Evolutionary conservation across 108 stramenopile genomes (phyloP).

Genomic region (Skeletonema marinoi): DNA sequence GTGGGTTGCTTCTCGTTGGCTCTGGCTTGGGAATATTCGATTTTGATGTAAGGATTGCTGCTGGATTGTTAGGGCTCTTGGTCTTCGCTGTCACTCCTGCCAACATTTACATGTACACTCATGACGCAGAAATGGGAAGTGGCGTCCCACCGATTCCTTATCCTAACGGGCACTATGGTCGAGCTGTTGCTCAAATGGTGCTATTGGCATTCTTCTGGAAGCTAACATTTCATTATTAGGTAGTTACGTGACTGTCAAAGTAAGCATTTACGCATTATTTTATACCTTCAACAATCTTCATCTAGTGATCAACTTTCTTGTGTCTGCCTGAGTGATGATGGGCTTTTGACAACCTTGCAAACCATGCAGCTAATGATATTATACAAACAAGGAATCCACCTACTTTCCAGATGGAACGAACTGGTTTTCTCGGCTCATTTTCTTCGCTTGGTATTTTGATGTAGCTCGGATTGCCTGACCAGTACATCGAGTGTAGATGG

Average conservation of each 20-base stretch:
- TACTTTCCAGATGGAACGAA: neutral
- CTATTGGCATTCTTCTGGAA: constrained; percentile 77
- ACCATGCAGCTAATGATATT: neutral
- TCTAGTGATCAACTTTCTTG: constrained; percentile 1
- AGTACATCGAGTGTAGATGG: constrained; percentile 19
- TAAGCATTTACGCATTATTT: neutral
- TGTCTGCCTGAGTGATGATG: neutral
- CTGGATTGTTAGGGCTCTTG: constrained; percentile 63
- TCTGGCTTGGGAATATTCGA: constrained; percentile 36
- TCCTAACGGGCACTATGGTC: constrained; percentile 68
- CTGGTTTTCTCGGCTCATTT: neutral
- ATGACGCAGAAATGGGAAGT: constrained; percentile 73
- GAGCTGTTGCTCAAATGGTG: constrained; percentile 74
- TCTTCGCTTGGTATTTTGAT: constrained; percentile 20
- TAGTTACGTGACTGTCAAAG: neutral
- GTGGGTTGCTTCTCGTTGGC: constrained; percentile 60
- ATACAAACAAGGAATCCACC: neutral
- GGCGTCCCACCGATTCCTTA: constrained; percentile 62
- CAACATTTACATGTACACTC: constrained; percentile 91
- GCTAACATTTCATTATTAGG: constrained; percentile 62
- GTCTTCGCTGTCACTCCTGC: constrained; percentile 83
- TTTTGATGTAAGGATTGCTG: constrained; percentile 49
- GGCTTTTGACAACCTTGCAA: neutral
- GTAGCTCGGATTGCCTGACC: constrained; percentile 45
- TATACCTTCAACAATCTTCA: neutral